Base-by-base conservation (phyloP, 306 rosid genomes). In the Abrus precatorius region DNA sequence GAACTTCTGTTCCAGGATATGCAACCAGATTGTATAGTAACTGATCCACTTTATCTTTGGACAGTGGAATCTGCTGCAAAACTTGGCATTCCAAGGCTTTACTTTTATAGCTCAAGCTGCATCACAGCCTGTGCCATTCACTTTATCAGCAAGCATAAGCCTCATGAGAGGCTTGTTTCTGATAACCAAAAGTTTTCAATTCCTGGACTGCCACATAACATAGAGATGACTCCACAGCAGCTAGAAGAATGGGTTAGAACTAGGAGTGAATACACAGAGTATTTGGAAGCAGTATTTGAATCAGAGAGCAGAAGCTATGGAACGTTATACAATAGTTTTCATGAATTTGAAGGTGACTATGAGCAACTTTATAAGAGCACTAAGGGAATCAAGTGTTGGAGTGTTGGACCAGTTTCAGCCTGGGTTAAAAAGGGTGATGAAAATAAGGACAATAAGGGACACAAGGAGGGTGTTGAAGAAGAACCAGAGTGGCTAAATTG, bases 331-430 rank as follows among this genome's bases (percentile, higher is more conserved):
- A 83, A 83, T 40, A 77, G 83, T 66, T 77, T 83, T 71, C 70
- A 71, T 34, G 86, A 83, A 34, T 75, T 77, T 63, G 86, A 83
- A 72, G 40, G 79, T 71, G 83, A 77, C 13, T 77, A 83, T 71
- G 64, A 77, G 56, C 14, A 63, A 12, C 75, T 62, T 77, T 54
- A 62, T 6, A 28, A 70, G 41, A 63, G 8, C 30, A 54, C 75
- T 4, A 11, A 54, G 47, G 78, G 75, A 69, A 27, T 83, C 63
- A 83, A 83, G 27, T 36, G 69, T 28, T 83, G 82, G 86, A 77
- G 75, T 69, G 14, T 78, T 44, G 86, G 86, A 72, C 86, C 86
- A 64, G 80, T 83, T 77, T 63, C 86, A 34, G 28, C 65, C 0
- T 77, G 76, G 79, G 36, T 29, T 54, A 64, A 77, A 48, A 69